Conservation (phyloP, 2,329 filamentous ascomycete genomes). For the Parastagonospora nodorum region DNA sequence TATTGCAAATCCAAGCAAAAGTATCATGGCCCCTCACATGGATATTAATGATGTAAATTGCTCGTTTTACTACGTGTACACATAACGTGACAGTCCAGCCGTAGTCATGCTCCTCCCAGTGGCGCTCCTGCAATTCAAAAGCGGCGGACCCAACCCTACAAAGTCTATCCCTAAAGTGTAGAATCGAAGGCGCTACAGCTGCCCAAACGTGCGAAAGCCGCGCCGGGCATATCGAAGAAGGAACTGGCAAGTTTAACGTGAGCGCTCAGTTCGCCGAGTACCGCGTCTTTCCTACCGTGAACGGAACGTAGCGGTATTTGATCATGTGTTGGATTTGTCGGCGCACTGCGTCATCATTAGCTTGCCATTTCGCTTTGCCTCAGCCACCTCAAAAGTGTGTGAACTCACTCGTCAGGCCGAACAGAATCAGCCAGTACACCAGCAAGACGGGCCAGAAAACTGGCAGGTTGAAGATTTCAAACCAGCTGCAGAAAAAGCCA, state of each 20-base stretch:
- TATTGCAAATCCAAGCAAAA: no score
- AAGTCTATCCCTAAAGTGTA: no score
- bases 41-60: slow-evolving; percentile 13
- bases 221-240: slow-evolving; percentile 2
- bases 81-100: slow-evolving; percentile 20
- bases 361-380: no score
- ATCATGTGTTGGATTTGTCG: slow-evolving; percentile 99
- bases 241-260: not conserved
- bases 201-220: slow-evolving; percentile 1
- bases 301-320: slow-evolving; percentile 98
- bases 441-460: slow-evolving; percentile 99
- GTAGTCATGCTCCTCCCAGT: slow-evolving; percentile 7
- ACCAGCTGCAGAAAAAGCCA: slow-evolving; percentile 88
- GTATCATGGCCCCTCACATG: not conserved
- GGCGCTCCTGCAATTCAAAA: slow-evolving; percentile 19
- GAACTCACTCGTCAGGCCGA: slow-evolving; percentile 87
- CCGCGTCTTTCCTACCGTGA: slow-evolving; percentile 79
- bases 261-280: slow-evolving; percentile 37
- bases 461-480: slow-evolving; percentile 90
- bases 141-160: not conserved
- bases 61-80: slow-evolving; percentile 22
- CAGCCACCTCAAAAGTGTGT: not conserved
- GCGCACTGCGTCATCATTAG: slow-evolving; percentile 68
- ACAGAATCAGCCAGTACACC: slow-evolving; percentile 98
- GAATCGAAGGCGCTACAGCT: slow-evolving; percentile 3